phyloP scores from a whole-genome alignment of 225 moss, liverwort and hornwort genomes.

The Sphagnum tenellum region DNA sequence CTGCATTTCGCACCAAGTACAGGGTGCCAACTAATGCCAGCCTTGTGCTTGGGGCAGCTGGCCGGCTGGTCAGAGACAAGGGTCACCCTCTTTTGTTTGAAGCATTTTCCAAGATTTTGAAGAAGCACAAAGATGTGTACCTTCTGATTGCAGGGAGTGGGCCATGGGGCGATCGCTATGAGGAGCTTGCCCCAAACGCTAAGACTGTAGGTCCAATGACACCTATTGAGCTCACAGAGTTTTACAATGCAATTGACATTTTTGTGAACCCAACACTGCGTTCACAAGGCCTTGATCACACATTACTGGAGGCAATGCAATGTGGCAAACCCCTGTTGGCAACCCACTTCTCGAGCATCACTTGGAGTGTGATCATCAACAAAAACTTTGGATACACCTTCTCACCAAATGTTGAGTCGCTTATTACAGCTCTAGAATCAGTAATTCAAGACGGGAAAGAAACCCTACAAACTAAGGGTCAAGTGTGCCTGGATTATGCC shows the following conservation, averaged over 20 bases:
- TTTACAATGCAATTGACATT: conserved; percentile 87
- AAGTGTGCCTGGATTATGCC: conserved; percentile 54
- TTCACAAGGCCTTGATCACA: conserved; percentile 91
- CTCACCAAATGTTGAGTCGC: conserved; percentile 73
- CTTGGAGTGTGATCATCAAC: conserved; percentile 74
- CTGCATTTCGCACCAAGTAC: conserved; percentile 61
- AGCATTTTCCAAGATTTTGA: conserved; percentile 58
- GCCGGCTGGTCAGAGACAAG: conserved; percentile 86
- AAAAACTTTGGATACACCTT: conserved; percentile 80
- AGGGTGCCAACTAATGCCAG: conserved; percentile 79
- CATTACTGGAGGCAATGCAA: conserved; percentile 95
- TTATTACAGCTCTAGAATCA: conserved; percentile 35
- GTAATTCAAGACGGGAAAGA: conserved; percentile 59
- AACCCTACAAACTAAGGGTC: conserved; percentile 47
- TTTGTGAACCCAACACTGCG: conserved; percentile 97
- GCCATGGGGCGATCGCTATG: conserved; percentile 84
- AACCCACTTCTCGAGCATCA: conserved; percentile 95
- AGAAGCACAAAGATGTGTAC: conserved; percentile 56
- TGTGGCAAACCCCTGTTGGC: conserved; percentile 95
- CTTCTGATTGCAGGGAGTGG: conserved; percentile 82
- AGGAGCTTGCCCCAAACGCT: conserved; percentile 79
- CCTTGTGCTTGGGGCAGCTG: conserved; percentile 87
- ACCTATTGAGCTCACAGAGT: conserved; percentile 67
- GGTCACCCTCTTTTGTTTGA: conserved; percentile 92
- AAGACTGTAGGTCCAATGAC: conserved; percentile 70